These are phyloP conservation scores for Gynostemma pentaphyllum DNA, from an alignment of 306 rosid species.

Conservation along the genomic window DNA sequence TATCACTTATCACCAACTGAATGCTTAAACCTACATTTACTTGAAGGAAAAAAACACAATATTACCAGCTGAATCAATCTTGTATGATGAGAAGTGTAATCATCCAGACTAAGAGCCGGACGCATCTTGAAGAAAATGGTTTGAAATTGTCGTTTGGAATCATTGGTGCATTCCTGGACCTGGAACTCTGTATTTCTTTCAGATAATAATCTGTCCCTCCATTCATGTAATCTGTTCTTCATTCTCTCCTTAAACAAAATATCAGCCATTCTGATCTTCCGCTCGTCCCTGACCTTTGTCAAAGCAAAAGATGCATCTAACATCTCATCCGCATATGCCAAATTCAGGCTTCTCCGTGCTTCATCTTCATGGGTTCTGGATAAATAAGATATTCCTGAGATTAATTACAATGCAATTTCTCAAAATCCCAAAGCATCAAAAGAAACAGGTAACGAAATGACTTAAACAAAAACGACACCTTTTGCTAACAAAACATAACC, in stretches of 20 bases:
- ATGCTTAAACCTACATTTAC: not conserved
- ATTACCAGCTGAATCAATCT: conserved; percentile 74
- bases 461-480: not conserved
- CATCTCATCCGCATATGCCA: conserved; percentile 27
- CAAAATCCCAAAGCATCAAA: conserved; percentile 24
- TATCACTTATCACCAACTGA: not conserved
- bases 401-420: conserved; percentile 43
- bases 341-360: conserved; percentile 36
- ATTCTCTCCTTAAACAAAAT: conserved; percentile 62
- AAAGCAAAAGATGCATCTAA: conserved; percentile 18
- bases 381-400: conserved; percentile 97
- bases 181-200: conserved; percentile 31
- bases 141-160: conserved; percentile 46
- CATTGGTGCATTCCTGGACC: conserved; percentile 31
- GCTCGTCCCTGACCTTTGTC: conserved; percentile 31
- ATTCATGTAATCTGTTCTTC: conserved; percentile 55
- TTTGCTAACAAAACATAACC: not conserved
- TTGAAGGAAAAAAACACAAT: not conserved
- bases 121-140: conserved; percentile 65
- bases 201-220: conserved; percentile 63
- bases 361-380: conserved; percentile 79
- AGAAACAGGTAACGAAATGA: not conserved
- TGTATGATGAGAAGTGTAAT: conserved; percentile 76
- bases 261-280: conserved; percentile 36
- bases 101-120: conserved; percentile 65